These are phyloP conservation scores for Tolypocladium paradoxum DNA, from an alignment of 2,329 filamentous ascomycete species.

Conservation along the genomic window DNA sequence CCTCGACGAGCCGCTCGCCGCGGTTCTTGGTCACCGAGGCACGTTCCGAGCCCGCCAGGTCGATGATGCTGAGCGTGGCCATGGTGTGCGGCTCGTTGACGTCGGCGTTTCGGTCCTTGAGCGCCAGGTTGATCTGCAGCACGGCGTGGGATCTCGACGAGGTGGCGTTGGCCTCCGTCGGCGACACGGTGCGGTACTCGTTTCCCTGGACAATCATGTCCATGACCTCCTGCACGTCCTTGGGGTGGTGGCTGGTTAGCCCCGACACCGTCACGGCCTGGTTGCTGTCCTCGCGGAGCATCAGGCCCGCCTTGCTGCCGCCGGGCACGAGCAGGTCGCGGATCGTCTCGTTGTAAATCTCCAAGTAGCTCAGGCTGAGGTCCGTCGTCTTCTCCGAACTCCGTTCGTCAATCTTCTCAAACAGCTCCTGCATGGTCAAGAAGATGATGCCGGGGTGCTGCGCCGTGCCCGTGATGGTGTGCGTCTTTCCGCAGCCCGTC, in stretches of 20 bases:
- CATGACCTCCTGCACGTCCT: conserved; percentile 94
- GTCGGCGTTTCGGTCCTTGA: conserved; percentile 86
- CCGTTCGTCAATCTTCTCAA: conserved; percentile 86
- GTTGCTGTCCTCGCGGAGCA: conserved; percentile 89
- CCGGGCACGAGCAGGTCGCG: conserved; percentile 84
- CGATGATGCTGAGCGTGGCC: conserved; percentile 96
- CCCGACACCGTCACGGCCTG: conserved; percentile 86
- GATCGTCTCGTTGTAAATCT: conserved; percentile 99
- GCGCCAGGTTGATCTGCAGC: conserved; percentile 89
- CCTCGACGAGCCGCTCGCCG: conserved; percentile 81
- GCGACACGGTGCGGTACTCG: conserved; percentile 87
- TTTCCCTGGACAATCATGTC: conserved; percentile 97
- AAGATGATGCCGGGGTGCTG: conserved; percentile 97
- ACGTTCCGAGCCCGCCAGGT: conserved; percentile 89
- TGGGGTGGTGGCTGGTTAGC: conserved; percentile 81
- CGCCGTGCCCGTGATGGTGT: conserved; percentile 87
- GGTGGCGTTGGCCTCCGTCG: conserved; percentile 93
- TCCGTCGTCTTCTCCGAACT: conserved; percentile 82
- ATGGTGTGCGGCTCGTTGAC: conserved; percentile 95
- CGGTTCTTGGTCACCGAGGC: conserved; percentile 95
- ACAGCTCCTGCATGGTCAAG: conserved; percentile 96
- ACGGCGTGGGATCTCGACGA: conserved; percentile 96
- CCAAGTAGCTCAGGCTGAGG: conserved; percentile 84
- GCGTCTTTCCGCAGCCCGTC: conserved; percentile 95
- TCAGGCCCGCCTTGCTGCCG: conserved; percentile 71